Base-by-base conservation (phyloP, 345 rosid species). In the Viola odorata region DNA sequence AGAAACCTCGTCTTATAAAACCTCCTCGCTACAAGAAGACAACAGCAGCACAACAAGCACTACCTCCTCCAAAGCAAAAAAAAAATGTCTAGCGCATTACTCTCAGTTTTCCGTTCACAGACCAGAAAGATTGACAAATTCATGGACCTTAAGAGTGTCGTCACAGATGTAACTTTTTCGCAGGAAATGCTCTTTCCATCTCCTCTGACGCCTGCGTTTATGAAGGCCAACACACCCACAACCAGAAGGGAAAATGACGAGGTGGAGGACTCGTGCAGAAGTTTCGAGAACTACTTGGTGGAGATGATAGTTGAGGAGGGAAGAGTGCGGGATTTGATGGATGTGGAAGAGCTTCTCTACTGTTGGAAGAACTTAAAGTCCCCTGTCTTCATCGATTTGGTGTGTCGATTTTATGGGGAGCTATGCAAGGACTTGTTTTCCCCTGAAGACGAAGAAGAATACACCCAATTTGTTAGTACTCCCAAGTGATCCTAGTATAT, bases 271-370 rank as follows among this genome's bases (percentile, higher is more conserved):
- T 89, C 91, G 6, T 92, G 97, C 64, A 80, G 86, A 75, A 83
- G 86, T 63, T 92, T 89, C 54, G 96, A 89, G 77, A 85, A 81
- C 64, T 92, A 92, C 71, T 74, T 92, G 73, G 85, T 84, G 74
- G 88, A 87, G 55, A 78, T 92, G 83, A 81, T 84, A 13, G 84
- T 75, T 48, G 94, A 92, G 62, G 96, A 89, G 66, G 92, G 98
- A 42, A 85, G 77, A 65, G 75, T 84, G 42, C 83, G 73, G 60
- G 96, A 87, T 50, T 69, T 89, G 69, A 80, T 66, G 75, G 98
- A 85, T 58, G 86, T 89, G 2, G 98, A 89, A 63, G 96, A 92
- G 77, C 96, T 92, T 70, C 83, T 89, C 40, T 77, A 74, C 40
- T 85, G 91, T 45, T 87, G 96, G 96, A 92, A 81, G 81, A 89